These are phyloP conservation scores for Aspergillus quadricinctus DNA, from an alignment of 2,329 filamentous ascomycete species.

Conservation along the genomic window DNA sequence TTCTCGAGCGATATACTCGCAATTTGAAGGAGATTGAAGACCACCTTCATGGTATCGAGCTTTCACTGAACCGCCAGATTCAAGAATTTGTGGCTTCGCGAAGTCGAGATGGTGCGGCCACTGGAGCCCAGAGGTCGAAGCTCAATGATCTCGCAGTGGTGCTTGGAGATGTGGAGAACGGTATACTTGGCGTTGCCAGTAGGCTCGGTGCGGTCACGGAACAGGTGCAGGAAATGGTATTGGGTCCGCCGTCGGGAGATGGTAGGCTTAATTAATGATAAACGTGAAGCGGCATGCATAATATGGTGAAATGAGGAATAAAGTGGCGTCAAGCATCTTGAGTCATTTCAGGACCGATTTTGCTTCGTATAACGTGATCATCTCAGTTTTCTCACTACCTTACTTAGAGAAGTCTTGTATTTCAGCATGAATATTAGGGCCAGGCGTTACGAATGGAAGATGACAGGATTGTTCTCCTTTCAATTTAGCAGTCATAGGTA, in stretches of 20 bases:
- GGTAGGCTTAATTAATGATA: conserved; percentile 21
- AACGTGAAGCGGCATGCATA: background rate
- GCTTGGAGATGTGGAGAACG: conserved; percentile 61
- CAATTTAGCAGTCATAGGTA: background rate
- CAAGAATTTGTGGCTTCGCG: conserved; percentile 48
- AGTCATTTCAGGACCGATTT: background rate
- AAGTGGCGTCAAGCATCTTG: background rate
- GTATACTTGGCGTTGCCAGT: conserved; percentile 60
- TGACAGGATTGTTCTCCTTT: background rate
- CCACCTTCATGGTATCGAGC: conserved; percentile 61
- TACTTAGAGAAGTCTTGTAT: background rate
- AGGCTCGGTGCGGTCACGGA: conserved; percentile 58
- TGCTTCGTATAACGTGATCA: conserved; percentile 9
- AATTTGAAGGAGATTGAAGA: conserved; percentile 62
- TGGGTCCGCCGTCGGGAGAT: conserved; percentile 38
- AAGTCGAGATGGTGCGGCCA: conserved; percentile 36
- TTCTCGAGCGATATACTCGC: conserved; percentile 54
- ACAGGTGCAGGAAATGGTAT: conserved; percentile 54
- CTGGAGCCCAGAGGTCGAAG: conserved; percentile 42
- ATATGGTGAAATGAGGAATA: background rate
- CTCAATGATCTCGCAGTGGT: conserved; percentile 52
- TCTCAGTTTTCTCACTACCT: background rate
- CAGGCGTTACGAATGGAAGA: conserved; percentile 6
- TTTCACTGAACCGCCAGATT: conserved; percentile 56
- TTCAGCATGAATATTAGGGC: conserved; percentile 8